Conservation (phyloP, 306 rosid species). For the Fagus crenata region DNA sequence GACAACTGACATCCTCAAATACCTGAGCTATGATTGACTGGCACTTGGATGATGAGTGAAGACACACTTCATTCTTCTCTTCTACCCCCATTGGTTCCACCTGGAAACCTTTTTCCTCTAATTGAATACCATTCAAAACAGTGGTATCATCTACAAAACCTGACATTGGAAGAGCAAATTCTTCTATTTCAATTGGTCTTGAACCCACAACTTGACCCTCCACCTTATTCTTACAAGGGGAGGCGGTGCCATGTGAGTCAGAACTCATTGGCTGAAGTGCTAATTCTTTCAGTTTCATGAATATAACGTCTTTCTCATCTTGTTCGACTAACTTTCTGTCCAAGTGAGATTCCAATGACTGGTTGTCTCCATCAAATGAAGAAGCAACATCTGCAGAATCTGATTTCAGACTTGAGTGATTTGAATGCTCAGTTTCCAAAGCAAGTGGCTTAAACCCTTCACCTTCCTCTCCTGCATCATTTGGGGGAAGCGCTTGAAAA, state of each 20-base stretch:
- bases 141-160: conserved; percentile 19
- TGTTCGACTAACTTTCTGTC: conserved; percentile 32
- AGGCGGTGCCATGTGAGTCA: too few species aligned
- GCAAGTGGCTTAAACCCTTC: conserved; percentile 26
- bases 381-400: conserved; percentile 37
- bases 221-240: too few species aligned
- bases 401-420: conserved; percentile 26
- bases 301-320: conserved; percentile 42
- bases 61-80: conserved; percentile 37
- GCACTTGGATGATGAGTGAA: conserved; percentile 27
- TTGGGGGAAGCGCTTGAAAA: conserved; percentile 32
- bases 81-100: conserved; percentile 21
- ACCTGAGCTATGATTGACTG: conserved; percentile 43
- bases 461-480: conserved; percentile 29
- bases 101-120: conserved; percentile 3
- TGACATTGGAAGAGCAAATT: conserved; percentile 9
- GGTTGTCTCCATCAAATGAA: conserved; percentile 36
- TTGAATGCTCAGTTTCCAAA: conserved; percentile 21
- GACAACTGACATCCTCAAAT: neutral
- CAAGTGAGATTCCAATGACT: conserved; percentile 34
- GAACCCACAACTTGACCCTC: too few species aligned
- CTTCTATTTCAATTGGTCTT: neutral
- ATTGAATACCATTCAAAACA: neutral
- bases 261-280: conserved; percentile 16
- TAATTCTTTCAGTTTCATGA: conserved; percentile 54